A percentile compares a stretch with the other conserved stretches of the same genome.
phyloP scores from a whole-genome alignment of 2,329 filamentous ascomycete species.

The Diaporthe amygdali region DNA sequence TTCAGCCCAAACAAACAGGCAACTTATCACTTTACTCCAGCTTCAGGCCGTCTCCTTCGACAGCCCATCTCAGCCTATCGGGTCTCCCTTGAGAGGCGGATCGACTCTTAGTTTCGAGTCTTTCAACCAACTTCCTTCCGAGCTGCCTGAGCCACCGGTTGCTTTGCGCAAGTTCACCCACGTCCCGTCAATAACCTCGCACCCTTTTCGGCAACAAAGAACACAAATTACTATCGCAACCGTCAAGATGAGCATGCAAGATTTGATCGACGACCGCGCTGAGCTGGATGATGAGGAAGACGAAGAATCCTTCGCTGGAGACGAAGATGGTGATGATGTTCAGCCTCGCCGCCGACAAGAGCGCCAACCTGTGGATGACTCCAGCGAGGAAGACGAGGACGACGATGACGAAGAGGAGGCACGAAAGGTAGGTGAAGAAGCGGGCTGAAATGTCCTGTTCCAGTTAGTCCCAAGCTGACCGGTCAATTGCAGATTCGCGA shows the following conservation, averaged over 20 bases:
- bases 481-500: slow-evolving; percentile 72
- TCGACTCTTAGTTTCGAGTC: neutral
- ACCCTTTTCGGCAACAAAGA: slow-evolving; percentile 13
- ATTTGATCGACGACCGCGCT: slow-evolving; percentile 84
- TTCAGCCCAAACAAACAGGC: neutral
- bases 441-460: neutral
- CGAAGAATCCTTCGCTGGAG: slow-evolving; percentile 82
- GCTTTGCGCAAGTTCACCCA: neutral
- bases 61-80: neutral
- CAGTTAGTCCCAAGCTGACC: slow-evolving; percentile 1
- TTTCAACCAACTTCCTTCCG: neutral
- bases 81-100: neutral
- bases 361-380: slow-evolving; percentile 71
- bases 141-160: neutral
- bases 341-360: slow-evolving; percentile 55
- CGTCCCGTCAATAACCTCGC: neutral
- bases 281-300: slow-evolving; percentile 86
- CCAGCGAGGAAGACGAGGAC: slow-evolving; percentile 90
- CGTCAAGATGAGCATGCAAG: slow-evolving; percentile 70
- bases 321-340: slow-evolving; percentile 75
- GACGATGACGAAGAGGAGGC: slow-evolving; percentile 90
- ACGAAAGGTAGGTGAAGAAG: slow-evolving; percentile 60
- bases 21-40: neutral
- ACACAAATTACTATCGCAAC: slow-evolving; percentile 29
- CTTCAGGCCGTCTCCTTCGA: neutral